Evolutionary conservation across 2,329 filamentous ascomycete species (phyloP), one percentile per base, ranked within the genome.

Genomic region (Fusarium brevicatenulatum): DNA sequence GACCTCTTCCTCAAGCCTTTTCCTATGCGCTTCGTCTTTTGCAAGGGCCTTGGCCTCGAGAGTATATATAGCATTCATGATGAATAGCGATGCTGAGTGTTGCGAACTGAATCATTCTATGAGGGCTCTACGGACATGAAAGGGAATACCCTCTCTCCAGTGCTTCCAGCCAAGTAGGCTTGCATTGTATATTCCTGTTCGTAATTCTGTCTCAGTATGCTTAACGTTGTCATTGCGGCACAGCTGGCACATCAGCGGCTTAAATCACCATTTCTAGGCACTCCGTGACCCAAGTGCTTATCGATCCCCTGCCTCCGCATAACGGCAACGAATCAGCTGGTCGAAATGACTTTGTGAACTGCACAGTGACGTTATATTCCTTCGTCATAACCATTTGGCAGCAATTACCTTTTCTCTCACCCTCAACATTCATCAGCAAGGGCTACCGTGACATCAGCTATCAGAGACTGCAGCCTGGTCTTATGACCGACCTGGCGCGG

Each of bases 271-370:
- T 2, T 49, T 32, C 28, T n/a, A 2, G 46, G 4, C 12, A 2
- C 21, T 9, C 21, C 15, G 15, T 13, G 6, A 5, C 30, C 7
- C 0, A 32, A 7, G 21, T 49, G 21, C 28, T n/a, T 13, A 13
- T 18, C 0, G 7, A 23, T 2, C 21, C 28, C 46, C 10, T 49
- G 28, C 5, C 0, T 3, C 0, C 3, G 15, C 21, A 49, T 9
- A 12, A 5, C 3, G 3, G 1, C 13, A 2, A 30, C 46, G 2
- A 30, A n/a, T 30, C 28, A 30, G 15, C 0, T 13, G 1, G 10
- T 18, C 15, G 10, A 0, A 13, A 32, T 49, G 46, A 32, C 4
- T n/a, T 49, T 49, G 7, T 12, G 15, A 49, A 2, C 46, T 49
- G 46, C 28, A 23, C 28, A 13, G 8, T 49, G 28, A 49, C 46